Conservation (phyloP, 768 basidiomycete genomes). For the Infundibulicybe gibba region DNA sequence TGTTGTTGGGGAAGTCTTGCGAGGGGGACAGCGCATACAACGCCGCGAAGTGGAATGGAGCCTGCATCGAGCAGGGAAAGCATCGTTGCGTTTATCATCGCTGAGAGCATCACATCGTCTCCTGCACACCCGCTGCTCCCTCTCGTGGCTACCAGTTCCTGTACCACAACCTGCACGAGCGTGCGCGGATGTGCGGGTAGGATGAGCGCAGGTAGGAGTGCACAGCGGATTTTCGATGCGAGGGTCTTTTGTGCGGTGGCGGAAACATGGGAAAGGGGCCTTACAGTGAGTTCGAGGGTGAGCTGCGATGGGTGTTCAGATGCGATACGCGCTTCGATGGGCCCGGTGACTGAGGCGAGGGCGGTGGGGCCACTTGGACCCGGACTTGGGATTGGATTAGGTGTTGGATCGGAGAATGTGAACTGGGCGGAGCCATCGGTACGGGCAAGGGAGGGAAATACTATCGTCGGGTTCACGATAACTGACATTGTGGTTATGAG, state of each 20-base stretch:
- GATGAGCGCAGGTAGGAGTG: conserved; percentile 61
- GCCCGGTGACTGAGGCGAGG: conserved; percentile 75
- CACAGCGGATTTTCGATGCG: conserved; percentile 47
- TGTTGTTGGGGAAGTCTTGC: conserved; percentile 27
- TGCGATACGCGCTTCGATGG: conserved; percentile 70
- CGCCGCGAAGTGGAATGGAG: conserved; percentile 71
- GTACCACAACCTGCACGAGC: conserved; percentile 75
- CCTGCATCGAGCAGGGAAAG: conserved; percentile 67
- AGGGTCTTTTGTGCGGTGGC: conserved; percentile 67
- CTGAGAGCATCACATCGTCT: conserved; percentile 48
- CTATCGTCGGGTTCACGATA: no score
- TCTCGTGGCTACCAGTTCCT: conserved; percentile 37
- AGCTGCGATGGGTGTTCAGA: conserved; percentile 70
- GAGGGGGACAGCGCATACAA: conserved; percentile 67
- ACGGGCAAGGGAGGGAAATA: no score
- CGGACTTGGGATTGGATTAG: no score
- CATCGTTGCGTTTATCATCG: conserved; percentile 68
- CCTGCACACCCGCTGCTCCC: conserved; percentile 7
- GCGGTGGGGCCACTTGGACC: conserved; percentile 35
- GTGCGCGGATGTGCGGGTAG: conserved; percentile 68
- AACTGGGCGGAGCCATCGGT: no score
- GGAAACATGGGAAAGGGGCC: conserved; percentile 67
- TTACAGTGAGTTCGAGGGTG: conserved; percentile 69
- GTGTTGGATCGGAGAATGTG: no score
- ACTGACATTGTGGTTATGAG: no score